Conservation (phyloP, 1,284 basidiomycete genomes). For the Cryptococcus sp. region DNA sequence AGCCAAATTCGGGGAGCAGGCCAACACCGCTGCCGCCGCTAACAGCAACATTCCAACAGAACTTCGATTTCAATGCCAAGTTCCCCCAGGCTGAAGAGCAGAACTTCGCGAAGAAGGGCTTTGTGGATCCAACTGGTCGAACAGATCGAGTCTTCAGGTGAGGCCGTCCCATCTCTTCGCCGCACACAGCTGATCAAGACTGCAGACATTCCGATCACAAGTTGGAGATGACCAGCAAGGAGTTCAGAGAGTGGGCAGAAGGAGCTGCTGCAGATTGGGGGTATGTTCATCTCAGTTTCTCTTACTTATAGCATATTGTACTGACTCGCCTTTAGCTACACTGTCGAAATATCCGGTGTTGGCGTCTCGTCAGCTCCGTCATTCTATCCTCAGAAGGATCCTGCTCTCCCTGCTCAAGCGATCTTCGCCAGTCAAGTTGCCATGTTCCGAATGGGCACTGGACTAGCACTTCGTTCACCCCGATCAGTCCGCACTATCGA, state of each 20-base stretch:
- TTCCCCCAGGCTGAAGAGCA: slow-evolving; percentile 65
- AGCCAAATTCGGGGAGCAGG: slow-evolving; percentile 15
- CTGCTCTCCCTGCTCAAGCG: slow-evolving; percentile 28
- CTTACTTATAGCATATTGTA: slow-evolving; percentile 57
- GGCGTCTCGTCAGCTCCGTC: slow-evolving; percentile 50
- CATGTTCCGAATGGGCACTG: slow-evolving; percentile 59
- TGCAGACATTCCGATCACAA: slow-evolving; percentile 74
- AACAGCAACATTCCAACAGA: slow-evolving; percentile 23
- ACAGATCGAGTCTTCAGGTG: slow-evolving; percentile 60
- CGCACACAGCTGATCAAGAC: neutral
- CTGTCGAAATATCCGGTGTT: slow-evolving; percentile 49
- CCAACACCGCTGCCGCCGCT: neutral
- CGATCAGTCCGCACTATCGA: slow-evolving; percentile 49
- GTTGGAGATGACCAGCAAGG: slow-evolving; percentile 84
- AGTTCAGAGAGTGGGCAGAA: slow-evolving; percentile 71
- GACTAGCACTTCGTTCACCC: slow-evolving; percentile 49
- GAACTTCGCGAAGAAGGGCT: slow-evolving; percentile 58
- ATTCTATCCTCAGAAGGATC: slow-evolving; percentile 42
- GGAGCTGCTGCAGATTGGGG: slow-evolving; percentile 69
- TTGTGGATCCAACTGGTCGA: slow-evolving; percentile 74
- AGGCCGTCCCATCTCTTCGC: slow-evolving; percentile 33
- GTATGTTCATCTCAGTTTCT: slow-evolving; percentile 42
- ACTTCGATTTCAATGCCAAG: slow-evolving; percentile 72
- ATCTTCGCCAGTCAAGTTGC: slow-evolving; percentile 72
- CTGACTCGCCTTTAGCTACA: slow-evolving; percentile 53